Evolutionary conservation across 352 stramenopile species (phyloP), one percentile per base, ranked within the genome.

Genomic region (Globisporangium iwayamae): DNA sequence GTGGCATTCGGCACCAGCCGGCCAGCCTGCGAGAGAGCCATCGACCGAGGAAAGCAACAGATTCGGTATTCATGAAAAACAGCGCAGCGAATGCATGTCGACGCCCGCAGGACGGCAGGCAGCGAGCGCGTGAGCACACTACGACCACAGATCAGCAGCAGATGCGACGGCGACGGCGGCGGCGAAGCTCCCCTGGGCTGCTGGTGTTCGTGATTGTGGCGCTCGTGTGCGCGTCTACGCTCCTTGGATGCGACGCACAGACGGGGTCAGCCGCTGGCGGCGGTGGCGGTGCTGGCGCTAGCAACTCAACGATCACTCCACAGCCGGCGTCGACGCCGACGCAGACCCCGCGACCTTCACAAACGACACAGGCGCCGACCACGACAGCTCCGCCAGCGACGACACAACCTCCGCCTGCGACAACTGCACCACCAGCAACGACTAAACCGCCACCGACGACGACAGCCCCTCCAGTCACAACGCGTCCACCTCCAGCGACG

Each of bases 401-500:
- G n/a, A 18, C 51, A 5, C 14, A 4, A 14, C 34, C 51, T 5
- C 46, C 25, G 25, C 22, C 46, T 13, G 46, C 22, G 6, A 52
- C 20, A 1, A 62, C 56, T 2, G 43, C 56, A 3, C 58, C 58
- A 11, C 46, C 58, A 18, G 34, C 56, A n/a, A 61, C 56, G 8
- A 61, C 56, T 20, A 20, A 38, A 25, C 54, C 61, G 7, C 61
- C 51, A 4, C 69, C 63, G 8, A n/a, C 46, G 18, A 56, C 46
- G 18, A 68, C 28, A 71, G 61, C 41, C 2, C 50, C 53, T 34
- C 59, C 70, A 20, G 66, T 65, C 3, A 50, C 43, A 18, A 50
- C 43, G 16, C 56, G 32, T 20, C 57, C 57, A 5, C 57, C 57
- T 5, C 30, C 57, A 10, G 30, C 32, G 18, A 55, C 46, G 14